Base-by-base conservation (phyloP, 2,329 filamentous ascomycete genomes). In the Geosmithia morbida region DNA sequence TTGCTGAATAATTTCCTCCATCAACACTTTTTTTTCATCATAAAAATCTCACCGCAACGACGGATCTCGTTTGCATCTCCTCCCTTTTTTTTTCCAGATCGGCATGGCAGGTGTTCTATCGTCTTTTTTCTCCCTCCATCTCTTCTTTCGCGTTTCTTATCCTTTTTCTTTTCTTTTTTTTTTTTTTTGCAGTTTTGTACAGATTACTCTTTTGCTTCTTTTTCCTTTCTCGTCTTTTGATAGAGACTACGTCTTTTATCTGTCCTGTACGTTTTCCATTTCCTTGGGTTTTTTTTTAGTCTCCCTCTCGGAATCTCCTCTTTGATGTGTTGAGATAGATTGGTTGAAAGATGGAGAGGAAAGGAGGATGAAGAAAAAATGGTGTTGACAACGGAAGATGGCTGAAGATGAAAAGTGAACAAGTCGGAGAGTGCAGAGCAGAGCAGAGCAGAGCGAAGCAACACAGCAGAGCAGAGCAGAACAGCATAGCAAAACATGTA, bases 131-230 rank as follows among this genome's bases (percentile, higher is more conserved):
- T 46, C 17, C 17, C 33, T 37, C 20, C n/a, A n/a, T n/a, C n/a
- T n/a, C n/a, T n/a, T 46, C 39, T 10, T 22, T 40, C 33, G 11
- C 16, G 6, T 11, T 11, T 46, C 11, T 37, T 39, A 18, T 20
- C 17, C 30, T 47, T 11, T 41, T n/a, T 42, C 37, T 44, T 48
- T 52, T 45, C 45, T 43, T 46, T 43, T n/a, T 49, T 44, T 41
- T 46, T 37, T 40, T 8, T 43, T 45, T 26, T 19, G 6, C 18
- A 7, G n/a, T 30, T 6, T 30, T 30, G 29, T 30, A 6, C 29
- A 30, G 29, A 30, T 18, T 13, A 41, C 41, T 45, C 30, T 42
- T 42, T 37, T 45, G 30, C 44, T 42, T 44, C 19, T 43, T 33
- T 45, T 33, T 22, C 40, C n/a, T n/a, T n/a, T n/a, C n/a, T n/a